Base-by-base conservation (phyloP, 768 basidiomycete species). In the Podaxis sp. region DNA sequence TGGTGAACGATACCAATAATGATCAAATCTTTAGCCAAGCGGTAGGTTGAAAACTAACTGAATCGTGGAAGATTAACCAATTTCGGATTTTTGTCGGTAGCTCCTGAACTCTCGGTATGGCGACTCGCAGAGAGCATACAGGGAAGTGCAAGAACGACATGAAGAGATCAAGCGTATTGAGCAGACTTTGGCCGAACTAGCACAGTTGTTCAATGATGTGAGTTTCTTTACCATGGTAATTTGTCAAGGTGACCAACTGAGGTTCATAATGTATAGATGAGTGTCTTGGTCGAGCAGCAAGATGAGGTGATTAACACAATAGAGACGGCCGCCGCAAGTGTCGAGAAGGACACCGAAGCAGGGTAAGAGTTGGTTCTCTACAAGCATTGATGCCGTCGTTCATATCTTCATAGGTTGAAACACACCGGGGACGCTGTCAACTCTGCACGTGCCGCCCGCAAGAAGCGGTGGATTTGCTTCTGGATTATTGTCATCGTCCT, bases 381-480 rank as follows among this genome's bases (percentile, higher is more conserved):
- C 36, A 61, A 38, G 24, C 43, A 33, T 55, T 49, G n/a, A 40
- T 27, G 41, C 12, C 52, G 43, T 63, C 57, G 66, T 63, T 67
- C 63, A 25, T 50, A 11, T 53, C 36, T 37, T 15, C 47, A 5
- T 68, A 97, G 95, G 64, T 75, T 94, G 56, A 79, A 82, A 65
- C 91, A 97, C 72, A 93, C 94, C 1, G 86, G 90, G 52, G 91
- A 91, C 70, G 96, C 96, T 6, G 91, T 98, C 57, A 79, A 76
- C 40, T 93, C 90, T 40, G 96, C 96, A 22, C 84, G 91, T 33
- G 84, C 89, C 36, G 96, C 96, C 22, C 88, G 96, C 64, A 93
- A 89, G 76, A 98, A 96, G 84, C 88, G 95, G 69, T 97, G 95
- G 94, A 96, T 96, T 73, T 98, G 96, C 78, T 96, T 96, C 82